Conservation (phyloP, 106 monocot genomes). For the Platanthera guangdongensis region DNA sequence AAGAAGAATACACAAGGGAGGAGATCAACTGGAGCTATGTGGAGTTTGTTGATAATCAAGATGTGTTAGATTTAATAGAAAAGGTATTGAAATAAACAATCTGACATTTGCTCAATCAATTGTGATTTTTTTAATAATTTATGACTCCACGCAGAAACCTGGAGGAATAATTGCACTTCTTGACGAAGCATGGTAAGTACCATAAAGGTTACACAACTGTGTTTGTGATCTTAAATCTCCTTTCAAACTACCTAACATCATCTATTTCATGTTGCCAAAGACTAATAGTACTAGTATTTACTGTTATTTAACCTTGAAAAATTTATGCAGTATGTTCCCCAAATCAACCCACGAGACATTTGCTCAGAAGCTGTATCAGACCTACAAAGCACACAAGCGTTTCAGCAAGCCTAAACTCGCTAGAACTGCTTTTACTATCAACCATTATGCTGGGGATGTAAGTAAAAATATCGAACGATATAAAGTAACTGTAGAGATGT, state of each 20-base stretch:
- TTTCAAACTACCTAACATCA: not conserved
- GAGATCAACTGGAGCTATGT: constrained; percentile 97
- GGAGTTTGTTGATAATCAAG: constrained; percentile 95
- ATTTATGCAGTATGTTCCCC: constrained; percentile 85
- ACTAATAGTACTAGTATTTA: not conserved
- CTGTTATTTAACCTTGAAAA: not conserved
- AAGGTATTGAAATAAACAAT: constrained; percentile 35
- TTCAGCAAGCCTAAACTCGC: constrained; percentile 97
- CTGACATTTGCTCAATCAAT: not conserved
- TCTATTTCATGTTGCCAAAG: not conserved
- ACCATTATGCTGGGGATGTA: constrained; percentile 99
- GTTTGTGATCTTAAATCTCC: not conserved
- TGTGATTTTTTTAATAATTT: constrained; percentile 5
- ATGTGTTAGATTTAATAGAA: constrained; percentile 95
- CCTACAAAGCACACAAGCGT: constrained; percentile 83
- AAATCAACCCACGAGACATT: constrained; percentile 99
- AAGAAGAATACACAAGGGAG: constrained; percentile 95
- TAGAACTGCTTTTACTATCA: constrained; percentile 86
- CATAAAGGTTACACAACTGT: not conserved
- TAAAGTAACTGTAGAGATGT: not conserved
- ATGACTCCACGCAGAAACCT: constrained; percentile 57
- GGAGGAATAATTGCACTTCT: constrained; percentile 98
- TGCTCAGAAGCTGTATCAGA: constrained; percentile 94
- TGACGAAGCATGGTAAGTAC: constrained; percentile 87
- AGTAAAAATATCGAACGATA: not conserved